Conservation (phyloP, 805 yeast species). For the Wickerhamomyces subpelliculosus region DNA sequence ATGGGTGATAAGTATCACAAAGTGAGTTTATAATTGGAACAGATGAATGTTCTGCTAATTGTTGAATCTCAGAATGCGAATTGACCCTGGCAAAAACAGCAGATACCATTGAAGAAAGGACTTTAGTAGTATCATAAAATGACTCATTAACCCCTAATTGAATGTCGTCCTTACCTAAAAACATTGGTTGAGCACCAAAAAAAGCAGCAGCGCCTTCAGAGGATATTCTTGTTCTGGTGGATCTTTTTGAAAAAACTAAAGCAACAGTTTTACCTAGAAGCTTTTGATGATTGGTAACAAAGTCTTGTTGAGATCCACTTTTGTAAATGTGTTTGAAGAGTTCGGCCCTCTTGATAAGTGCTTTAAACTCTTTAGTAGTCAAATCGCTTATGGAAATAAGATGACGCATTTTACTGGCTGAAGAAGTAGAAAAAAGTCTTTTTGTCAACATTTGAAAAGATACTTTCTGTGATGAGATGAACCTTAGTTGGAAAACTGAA, state of each 20-base stretch:
- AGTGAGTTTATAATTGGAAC: constrained; percentile 93
- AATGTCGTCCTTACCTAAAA: constrained; percentile 92
- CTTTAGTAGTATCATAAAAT: constrained; percentile 79
- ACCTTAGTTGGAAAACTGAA: too few relatives aligned
- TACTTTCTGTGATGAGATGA: too few relatives aligned
- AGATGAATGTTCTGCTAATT: constrained; percentile 66
- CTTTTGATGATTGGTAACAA: constrained; percentile 36
- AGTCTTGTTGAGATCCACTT: constrained; percentile 34
- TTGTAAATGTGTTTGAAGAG: constrained; percentile 58
- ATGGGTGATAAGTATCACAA: constrained; percentile 89
- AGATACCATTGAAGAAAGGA: constrained; percentile 93
- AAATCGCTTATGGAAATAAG: constrained; percentile 78
- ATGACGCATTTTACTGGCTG: too few relatives aligned
- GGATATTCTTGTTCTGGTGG: constrained; percentile 92
- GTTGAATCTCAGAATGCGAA: constrained; percentile 73
- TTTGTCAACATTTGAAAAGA: too few relatives aligned
- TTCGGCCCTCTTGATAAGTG: constrained; percentile 69
- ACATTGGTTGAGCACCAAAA: constrained; percentile 95
- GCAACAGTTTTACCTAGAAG: constrained; percentile 79
- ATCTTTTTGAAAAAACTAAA: constrained; percentile 80
- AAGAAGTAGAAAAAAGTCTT: too few relatives aligned
- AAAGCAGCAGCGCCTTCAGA: constrained; percentile 91
- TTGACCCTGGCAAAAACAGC: constrained; percentile 95
- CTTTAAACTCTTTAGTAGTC: constrained; percentile 59
- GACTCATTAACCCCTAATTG: constrained; percentile 95